Evolutionary conservation across 2,329 filamentous ascomycete genomes (phyloP), one percentile per base, ranked within the genome.

Genomic region (Xylariaceae sp.): DNA sequence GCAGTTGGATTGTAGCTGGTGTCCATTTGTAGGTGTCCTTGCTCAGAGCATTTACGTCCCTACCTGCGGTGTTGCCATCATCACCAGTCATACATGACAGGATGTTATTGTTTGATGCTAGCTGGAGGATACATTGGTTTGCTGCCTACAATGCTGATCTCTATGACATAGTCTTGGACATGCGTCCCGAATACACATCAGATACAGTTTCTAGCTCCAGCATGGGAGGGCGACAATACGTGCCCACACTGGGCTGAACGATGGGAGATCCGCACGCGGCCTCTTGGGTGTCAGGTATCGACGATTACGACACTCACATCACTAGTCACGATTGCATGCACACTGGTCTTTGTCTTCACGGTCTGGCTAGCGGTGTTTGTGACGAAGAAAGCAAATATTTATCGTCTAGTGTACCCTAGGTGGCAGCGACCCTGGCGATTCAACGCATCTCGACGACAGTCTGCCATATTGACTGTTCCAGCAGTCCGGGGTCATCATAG

Each of bases 111-210:
- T 45, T n/a, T n/a, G 11, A 18, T 34, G 30, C 48, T 30, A 15
- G 35, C 11, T 50, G 34, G 17, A 9, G 30, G 44, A 11, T 44
- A 42, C 9, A 15, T 39, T 18, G 50, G 34, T 37, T 9, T n/a
- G 37, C 44, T 1, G 9, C 15, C 30, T n/a, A 55, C 18, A 18
- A 37, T 49, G 23, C 39, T 59, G 34, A 57, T 56, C 13, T n/a
- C 5, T 15, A 8, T 17, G 7, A 15, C 9, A 45, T 45, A 82
- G 80, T 80, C 80, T 3, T 80, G 77, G 70, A 77, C 78, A 0
- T 85, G 82, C 67, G 77, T 84, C 1, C 82, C 82, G 18, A 83
- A 83, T 61, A 70, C 73, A 13, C 69, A 78, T 58, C 57, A 62
- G 0, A 68, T 82, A 8, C 79, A 75, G 0, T 67, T 81, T 35